phyloP scores from a whole-genome alignment of 345 rosid species.

The Ailanthus altissimus region DNA sequence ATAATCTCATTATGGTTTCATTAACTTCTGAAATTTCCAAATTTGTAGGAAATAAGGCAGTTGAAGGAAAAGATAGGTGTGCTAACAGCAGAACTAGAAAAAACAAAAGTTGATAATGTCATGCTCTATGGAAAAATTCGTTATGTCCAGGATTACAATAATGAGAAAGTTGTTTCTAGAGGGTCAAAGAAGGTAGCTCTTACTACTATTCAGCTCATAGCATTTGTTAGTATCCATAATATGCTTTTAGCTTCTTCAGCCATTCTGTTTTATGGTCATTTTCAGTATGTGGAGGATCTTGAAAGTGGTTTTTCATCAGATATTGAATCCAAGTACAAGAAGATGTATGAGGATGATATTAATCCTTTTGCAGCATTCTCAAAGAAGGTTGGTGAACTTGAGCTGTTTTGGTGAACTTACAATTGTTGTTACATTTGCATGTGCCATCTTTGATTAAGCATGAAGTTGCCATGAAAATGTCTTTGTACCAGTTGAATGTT shows the following conservation, averaged over 20 bases:
- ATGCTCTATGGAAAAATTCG: slow-evolving; percentile 96
- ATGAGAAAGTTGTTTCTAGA: slow-evolving; percentile 88
- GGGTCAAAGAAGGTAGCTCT: slow-evolving; percentile 83
- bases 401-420: neutral
- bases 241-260: slow-evolving; percentile 13
- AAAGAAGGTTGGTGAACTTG: slow-evolving; percentile 57
- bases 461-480: neutral
- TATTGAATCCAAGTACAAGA: slow-evolving; percentile 96
- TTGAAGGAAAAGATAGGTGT: slow-evolving; percentile 79
- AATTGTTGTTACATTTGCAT: neutral
- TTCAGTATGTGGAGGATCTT: slow-evolving; percentile 79
- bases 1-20: slow-evolving; percentile 3
- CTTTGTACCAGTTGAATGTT: neutral
- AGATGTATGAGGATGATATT: slow-evolving; percentile 95
- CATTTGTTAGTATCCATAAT: neutral
- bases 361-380: slow-evolving; percentile 99
- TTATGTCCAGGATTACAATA: slow-evolving; percentile 92
- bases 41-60: slow-evolving; percentile 80
- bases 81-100: slow-evolving; percentile 76
- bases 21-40: slow-evolving; percentile 11
- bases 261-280: slow-evolving; percentile 15
- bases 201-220: neutral
- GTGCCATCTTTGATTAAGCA: neutral
- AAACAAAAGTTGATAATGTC: slow-evolving; percentile 94
- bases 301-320: slow-evolving; percentile 95